Base-by-base conservation (phyloP, 179 eudicot species). In the Dionaea muscipula region DNA sequence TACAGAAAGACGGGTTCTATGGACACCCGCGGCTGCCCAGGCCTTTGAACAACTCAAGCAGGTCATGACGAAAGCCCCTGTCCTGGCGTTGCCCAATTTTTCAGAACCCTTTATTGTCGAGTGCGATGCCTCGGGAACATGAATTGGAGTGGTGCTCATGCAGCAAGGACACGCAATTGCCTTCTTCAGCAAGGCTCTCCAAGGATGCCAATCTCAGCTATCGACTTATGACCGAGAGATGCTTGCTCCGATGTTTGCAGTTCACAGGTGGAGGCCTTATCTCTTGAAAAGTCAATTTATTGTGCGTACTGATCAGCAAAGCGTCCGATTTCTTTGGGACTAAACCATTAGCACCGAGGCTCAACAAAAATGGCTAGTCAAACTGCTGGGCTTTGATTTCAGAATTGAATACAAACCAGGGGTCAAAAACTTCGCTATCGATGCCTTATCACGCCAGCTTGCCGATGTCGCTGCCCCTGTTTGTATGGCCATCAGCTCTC, bases 381-480 rank as follows among this genome's bases (percentile, higher is more conserved):
- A 53, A 20, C 20, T 62, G 0, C 7, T 55, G 12, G 59, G 58
- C 0, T 44, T n/a, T 8, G 58, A 61, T 1, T 53, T 22, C 28
- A 26, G 18, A n/a, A 23, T 62, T 1, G 35, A 3, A 6, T 62
- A 62, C 5, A 62, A 24, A 7, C 39, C 26, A 31, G 60, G 66
- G 8, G 1, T 0, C 0, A 59, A 62, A 21, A 54, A 62, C 2
- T 0, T 1, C 3, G 59, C 40, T 2, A 52, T 46, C 4, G 61
- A 62, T 54, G 66, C 59, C 0, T 7, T 62, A 0, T 62, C 66
- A n/a, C n/a, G n/a, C n/a, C n/a, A n/a, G n/a, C n/a, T n/a, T n/a
- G n/a, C n/a, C n/a, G n/a, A n/a, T n/a, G n/a, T n/a, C n/a, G n/a
- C n/a, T n/a, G n/a, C n/a, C n/a, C n/a, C n/a, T n/a, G n/a, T n/a